Evolutionary conservation across 2,329 filamentous ascomycete genomes (phyloP).

Genomic region (Waltergamsia citrina): DNA sequence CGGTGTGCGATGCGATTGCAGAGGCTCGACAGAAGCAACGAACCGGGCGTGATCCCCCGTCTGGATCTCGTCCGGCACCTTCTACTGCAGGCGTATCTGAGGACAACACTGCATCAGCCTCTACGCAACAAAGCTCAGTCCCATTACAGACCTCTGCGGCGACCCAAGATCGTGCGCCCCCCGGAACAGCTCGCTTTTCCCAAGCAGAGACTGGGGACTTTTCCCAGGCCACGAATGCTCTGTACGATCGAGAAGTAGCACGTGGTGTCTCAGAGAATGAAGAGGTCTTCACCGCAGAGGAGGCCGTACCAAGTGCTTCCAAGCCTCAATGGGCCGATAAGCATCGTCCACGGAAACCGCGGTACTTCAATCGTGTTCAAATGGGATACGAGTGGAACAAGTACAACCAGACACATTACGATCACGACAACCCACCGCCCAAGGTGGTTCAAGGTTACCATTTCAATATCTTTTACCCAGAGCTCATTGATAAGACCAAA

Average conservation of each 20-base stretch:
- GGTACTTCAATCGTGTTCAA: constrained; percentile 95
- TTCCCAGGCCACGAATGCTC: constrained; percentile 75
- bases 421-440: constrained; percentile 93
- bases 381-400: constrained; percentile 99
- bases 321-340: constrained; percentile 75
- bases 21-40: constrained; percentile 59
- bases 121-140: no score
- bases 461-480: constrained; percentile 99
- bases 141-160: not conserved
- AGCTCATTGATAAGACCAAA: constrained; percentile 89
- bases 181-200: constrained; percentile 60
- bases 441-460: constrained; percentile 99
- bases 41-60: constrained; percentile 50
- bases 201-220: constrained; percentile 65
- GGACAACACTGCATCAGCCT: no score
- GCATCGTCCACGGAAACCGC: constrained; percentile 81
- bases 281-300: constrained; percentile 89
- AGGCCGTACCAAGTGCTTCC: constrained; percentile 51
- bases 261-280: constrained; percentile 88
- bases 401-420: constrained; percentile 99
- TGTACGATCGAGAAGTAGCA: constrained; percentile 89
- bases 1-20: constrained; percentile 68
- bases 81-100: no score
- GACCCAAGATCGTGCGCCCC: constrained; percentile 16
- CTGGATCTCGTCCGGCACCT: no score